phyloP scores from a whole-genome alignment of 148 eudicot species.

The Rhododendron griersonianum region DNA sequence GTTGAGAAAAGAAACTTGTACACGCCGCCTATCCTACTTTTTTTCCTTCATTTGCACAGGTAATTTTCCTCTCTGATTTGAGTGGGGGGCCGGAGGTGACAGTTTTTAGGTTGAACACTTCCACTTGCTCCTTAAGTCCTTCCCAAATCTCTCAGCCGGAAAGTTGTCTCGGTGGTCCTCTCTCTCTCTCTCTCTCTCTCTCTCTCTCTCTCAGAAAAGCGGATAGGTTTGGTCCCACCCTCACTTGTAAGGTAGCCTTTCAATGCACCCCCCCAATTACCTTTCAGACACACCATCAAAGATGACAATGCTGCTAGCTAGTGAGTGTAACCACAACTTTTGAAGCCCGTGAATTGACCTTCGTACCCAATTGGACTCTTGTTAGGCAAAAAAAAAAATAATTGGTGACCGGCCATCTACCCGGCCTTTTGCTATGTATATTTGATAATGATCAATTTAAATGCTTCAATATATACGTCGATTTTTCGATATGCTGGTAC shows the following conservation, averaged over 20 bases:
- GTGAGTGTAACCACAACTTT: background rate
- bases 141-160: conserved; percentile 6
- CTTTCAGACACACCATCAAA: background rate
- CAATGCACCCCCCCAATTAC: background rate
- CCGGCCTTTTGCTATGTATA: no score
- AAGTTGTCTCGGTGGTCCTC: background rate
- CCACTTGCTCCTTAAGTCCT: background rate
- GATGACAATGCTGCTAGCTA: background rate
- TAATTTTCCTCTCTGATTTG: background rate
- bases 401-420: no score
- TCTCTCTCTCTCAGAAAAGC: background rate
- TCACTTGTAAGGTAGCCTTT: background rate
- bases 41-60: background rate
- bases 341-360: background rate
- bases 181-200: background rate
- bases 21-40: background rate
- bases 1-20: background rate
- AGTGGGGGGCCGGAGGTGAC: background rate
- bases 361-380: background rate
- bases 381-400: background rate
- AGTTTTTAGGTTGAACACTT: background rate
- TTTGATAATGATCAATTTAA: no score
- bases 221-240: background rate
- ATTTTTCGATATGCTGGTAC: no score
- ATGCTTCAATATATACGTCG: no score